Conservation (phyloP, 1,284 basidiomycete genomes). For the Cryptococcus sp. region DNA sequence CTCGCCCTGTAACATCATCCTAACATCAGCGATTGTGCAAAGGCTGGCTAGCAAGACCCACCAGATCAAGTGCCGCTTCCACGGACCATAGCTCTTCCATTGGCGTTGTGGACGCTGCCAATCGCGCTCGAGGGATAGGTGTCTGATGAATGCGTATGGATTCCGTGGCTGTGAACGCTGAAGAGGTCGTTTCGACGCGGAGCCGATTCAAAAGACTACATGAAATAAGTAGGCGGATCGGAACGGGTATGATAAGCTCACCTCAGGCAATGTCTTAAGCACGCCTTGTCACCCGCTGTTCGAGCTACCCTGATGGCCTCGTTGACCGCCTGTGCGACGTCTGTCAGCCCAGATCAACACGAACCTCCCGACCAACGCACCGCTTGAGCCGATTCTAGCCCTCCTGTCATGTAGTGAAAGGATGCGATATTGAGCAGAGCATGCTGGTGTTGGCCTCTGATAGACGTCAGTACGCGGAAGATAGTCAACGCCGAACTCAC, state of each 20-base stretch:
- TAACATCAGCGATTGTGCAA: not conserved
- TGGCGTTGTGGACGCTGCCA: slow-evolving; percentile 31
- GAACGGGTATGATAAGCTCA: slow-evolving; percentile 7
- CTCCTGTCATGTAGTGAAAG: slow-evolving; percentile 49
- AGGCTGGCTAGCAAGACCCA: slow-evolving; percentile 9
- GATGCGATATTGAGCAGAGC: slow-evolving; percentile 50
- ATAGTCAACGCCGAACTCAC: slow-evolving; percentile 6
- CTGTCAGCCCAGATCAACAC: not conserved
- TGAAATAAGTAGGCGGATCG: not conserved
- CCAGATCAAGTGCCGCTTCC: slow-evolving; percentile 46
- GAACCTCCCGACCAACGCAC: slow-evolving; percentile 35
- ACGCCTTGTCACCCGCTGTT: slow-evolving; percentile 42
- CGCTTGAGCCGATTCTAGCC: slow-evolving; percentile 37
- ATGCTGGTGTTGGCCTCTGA: slow-evolving; percentile 48
- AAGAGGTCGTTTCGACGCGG: slow-evolving; percentile 19
- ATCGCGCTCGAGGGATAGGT: slow-evolving; percentile 21
- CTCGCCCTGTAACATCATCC: slow-evolving; percentile 39
- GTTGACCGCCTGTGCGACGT: slow-evolving; percentile 33
- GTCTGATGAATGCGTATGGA: slow-evolving; percentile 23
- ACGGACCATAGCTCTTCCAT: slow-evolving; percentile 50
- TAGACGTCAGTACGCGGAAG: too few species aligned
- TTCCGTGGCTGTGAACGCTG: slow-evolving; percentile 18
- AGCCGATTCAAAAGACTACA: slow-evolving; percentile 32
- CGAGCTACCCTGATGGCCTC: slow-evolving; percentile 51
- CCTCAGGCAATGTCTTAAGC: slow-evolving; percentile 49